Conservation (phyloP, 73 alveolate genomes). For the Paraurostyla sp. region DNA sequence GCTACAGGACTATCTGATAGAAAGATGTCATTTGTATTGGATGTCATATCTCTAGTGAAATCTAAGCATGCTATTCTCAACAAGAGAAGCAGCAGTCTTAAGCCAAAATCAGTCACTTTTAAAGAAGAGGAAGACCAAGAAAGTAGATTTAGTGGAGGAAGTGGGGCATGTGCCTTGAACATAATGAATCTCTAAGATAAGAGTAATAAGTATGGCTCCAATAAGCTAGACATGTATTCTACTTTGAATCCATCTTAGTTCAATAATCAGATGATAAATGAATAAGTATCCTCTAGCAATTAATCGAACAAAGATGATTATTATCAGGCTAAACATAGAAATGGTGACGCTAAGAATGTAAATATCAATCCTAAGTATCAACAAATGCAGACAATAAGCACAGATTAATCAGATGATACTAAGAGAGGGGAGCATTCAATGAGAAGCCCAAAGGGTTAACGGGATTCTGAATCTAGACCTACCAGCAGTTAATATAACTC, state of each 20-base stretch:
- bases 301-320: no score
- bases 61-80: conserved; percentile 16
- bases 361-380: background rate
- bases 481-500: background rate
- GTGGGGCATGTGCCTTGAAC: no score
- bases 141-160: no score
- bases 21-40: background rate
- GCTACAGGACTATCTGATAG: background rate
- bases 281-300: no score
- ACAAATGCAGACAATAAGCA: background rate
- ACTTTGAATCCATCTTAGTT: background rate
- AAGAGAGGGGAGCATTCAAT: no score
- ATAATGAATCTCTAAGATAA: background rate
- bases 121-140: conserved; percentile 10
- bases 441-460: conserved; percentile 3
- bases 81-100: conserved; percentile 7
- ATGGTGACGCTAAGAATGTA: no score
- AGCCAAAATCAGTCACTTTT: conserved; percentile 32
- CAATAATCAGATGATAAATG: background rate
- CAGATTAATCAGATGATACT: no score
- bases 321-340: no score
- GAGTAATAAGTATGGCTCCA: background rate
- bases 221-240: background rate
- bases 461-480: background rate
- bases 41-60: conserved; percentile 5